Percentiles rank a stretch among this genome's conserved stretches.
phyloP scores from a whole-genome alignment of 1,284 basidiomycete genomes.

The Mycena sp. region DNA sequence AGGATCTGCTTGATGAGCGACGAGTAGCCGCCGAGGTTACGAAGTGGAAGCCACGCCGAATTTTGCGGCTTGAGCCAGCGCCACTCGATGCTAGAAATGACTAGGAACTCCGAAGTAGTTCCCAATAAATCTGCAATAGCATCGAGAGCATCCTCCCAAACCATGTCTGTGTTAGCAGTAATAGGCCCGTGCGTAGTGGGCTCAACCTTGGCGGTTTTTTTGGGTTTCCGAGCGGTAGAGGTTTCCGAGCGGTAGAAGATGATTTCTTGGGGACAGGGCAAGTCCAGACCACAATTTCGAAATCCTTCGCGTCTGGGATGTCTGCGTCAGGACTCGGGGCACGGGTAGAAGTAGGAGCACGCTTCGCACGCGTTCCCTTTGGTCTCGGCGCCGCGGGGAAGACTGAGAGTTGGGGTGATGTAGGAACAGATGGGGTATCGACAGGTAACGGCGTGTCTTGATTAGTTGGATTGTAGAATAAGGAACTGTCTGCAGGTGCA shows the following conservation, averaged over 20 bases:
- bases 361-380: not conserved
- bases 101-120: not conserved
- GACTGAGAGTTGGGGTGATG: not conserved
- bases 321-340: not conserved
- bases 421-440: not conserved
- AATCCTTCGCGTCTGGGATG: not conserved
- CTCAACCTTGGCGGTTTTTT: not conserved
- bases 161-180: not conserved
- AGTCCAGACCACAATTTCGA: not conserved
- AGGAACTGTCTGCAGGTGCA: too few relatives aligned
- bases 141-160: not conserved
- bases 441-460: too few relatives aligned
- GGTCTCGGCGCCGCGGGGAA: not conserved
- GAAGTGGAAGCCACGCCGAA: not conserved
- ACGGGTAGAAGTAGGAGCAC: not conserved
- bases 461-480: too few relatives aligned
- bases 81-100: not conserved
- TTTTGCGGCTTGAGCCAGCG: not conserved
- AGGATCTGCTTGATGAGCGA: not conserved
- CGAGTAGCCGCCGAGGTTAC: not conserved
- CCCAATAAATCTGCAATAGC: not conserved
- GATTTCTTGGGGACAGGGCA: not conserved
- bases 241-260: too few relatives aligned
- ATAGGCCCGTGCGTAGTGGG: not conserved
- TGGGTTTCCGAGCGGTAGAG: not conserved